Base-by-base conservation (phyloP, 768 basidiomycete genomes). In the Amanita rubescens region DNA sequence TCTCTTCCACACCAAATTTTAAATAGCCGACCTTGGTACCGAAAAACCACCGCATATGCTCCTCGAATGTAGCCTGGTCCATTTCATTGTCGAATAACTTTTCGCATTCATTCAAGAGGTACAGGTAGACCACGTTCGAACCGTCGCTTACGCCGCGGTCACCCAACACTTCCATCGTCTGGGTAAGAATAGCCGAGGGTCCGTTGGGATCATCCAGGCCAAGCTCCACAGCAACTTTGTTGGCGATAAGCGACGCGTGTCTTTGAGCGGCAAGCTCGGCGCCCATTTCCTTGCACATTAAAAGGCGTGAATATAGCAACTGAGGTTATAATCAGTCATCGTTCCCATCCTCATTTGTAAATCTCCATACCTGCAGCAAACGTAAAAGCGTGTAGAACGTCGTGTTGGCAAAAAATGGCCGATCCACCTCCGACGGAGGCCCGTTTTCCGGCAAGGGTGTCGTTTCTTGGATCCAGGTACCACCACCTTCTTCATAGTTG, bases 41-140 rank as follows among this genome's bases (percentile, higher is more conserved):
- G 71, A 92, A 94, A 71, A 94, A 89, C 81, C 91, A 90, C 58
- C 96, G 75, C 82, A 97, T 83, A 63, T 92, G 90, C 66, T 98
- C 96, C 67, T 98, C 95, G 62, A 94, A 98, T 19, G 84, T 82
- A n/a, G 78, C 71, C 64, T 87, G 89, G 67, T 98, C 96, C 55
- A 98, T 76, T 64, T 98, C 94, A 57, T 81, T 86, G 61, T 93
- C 93, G 64, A 98, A 97, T 38, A 95, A 68, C 75, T 90, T 90
- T 69, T 98, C 95, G 66, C 90, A 92, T 9, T 90, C 87, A 54
- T 86, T 89, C 32, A 98, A 73, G 49, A 95, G 78, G 62, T 94
- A 93, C 71, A 83, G 75, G 71, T 98, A 98, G 56, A 91, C 86
- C 63, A 87, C 77, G 59, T 86, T 85, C 38, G 75, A 69, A 24